phyloP scores from a whole-genome alignment of 495 filamentous ascomycete genomes.

The Talaromyces proteolyticus region DNA sequence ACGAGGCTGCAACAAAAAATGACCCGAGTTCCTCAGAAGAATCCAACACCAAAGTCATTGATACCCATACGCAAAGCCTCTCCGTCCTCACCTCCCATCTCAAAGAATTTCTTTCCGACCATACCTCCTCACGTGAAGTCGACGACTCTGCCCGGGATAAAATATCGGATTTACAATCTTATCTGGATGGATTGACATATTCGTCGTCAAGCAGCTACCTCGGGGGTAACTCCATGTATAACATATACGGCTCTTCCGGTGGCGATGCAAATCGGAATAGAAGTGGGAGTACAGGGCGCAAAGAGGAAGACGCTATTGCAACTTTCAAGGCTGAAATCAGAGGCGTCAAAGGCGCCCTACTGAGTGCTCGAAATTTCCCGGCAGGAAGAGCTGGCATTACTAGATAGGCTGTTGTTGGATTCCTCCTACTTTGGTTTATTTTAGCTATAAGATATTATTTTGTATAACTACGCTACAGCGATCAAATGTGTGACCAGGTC shows the following conservation, averaged over 20 bases:
- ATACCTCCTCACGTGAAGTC: conserved; percentile 35
- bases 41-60: conserved; percentile 19
- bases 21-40: conserved; percentile 16
- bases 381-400: conserved; percentile 20
- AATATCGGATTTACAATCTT: conserved; percentile 42
- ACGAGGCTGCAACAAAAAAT: conserved; percentile 11
- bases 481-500: too few species aligned
- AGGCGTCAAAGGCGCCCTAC: conserved; percentile 85
- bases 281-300: conserved; percentile 35
- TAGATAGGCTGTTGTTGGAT: too few species aligned
- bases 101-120: conserved; percentile 42
- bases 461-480: too few species aligned
- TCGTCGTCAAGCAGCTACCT: conserved; percentile 12
- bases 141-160: conserved; percentile 38
- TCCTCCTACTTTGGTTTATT: too few species aligned
- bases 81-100: conserved; percentile 47
- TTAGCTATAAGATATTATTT: too few species aligned
- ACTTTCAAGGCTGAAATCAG: conserved; percentile 79
- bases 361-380: conserved; percentile 70
- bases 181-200: conserved; percentile 49
- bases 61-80: conserved; percentile 34
- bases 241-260: conserved; percentile 13
- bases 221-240: conserved; percentile 3
- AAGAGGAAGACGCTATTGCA: conserved; percentile 71
- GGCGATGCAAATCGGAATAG: conserved; percentile 18